Conservation (phyloP, 2,329 filamentous ascomycete genomes). For the Colletotrichum chlorophyti region DNA sequence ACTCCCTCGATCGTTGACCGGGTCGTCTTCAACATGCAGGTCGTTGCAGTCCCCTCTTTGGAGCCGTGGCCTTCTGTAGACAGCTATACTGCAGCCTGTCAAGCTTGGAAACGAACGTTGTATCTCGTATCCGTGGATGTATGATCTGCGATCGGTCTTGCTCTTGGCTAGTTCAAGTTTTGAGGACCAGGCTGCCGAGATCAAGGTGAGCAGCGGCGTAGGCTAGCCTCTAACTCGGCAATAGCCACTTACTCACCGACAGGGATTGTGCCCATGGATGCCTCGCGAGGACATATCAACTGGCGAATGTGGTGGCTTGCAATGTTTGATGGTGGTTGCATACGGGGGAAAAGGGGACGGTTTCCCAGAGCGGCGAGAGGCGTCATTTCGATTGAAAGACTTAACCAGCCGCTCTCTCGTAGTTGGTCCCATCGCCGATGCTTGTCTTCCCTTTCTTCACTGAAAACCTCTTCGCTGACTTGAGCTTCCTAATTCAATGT, state of each 20-base stretch:
- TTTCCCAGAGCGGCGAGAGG: constrained; percentile 9
- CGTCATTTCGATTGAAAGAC: not conserved
- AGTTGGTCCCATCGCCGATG: not conserved
- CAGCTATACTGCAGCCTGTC: not conserved
- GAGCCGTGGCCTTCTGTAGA: no score
- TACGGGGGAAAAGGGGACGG: not conserved
- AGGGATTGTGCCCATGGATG: constrained; percentile 16
- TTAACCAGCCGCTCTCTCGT: not conserved
- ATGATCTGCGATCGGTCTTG: no score
- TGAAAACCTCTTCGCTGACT: no score
- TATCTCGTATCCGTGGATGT: not conserved
- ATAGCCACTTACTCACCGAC: constrained; percentile 23
- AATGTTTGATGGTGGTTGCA: constrained; percentile 10
- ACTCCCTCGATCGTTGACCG: no score
- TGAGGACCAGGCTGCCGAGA: constrained; percentile 16
- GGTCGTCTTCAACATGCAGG: no score
- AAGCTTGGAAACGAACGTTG: not conserved
- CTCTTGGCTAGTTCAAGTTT: no score
- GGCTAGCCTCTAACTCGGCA: not conserved
- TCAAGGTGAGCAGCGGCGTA: constrained; percentile 8
- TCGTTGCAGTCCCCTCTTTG: no score
- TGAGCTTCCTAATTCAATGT: no score
- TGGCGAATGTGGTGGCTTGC: constrained; percentile 17
- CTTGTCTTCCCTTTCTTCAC: not conserved
- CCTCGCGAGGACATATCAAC: not conserved